Base-by-base conservation (phyloP, 331 rosid species). In the Stylosanthes scabra region DNA sequence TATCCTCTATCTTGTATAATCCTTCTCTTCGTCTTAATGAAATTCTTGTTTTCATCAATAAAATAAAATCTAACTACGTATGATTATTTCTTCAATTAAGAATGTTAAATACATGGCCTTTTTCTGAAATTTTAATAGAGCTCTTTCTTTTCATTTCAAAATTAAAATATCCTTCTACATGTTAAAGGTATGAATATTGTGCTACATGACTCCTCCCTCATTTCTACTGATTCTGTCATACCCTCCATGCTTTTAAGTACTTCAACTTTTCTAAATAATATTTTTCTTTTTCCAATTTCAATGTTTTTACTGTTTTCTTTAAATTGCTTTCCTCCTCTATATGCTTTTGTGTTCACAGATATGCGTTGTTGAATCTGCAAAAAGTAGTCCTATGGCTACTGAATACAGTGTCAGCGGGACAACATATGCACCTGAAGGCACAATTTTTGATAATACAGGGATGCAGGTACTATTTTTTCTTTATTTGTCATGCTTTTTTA, bases 391-490 rank as follows among this genome's bases (percentile, higher is more conserved):
- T 74, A 60, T 76, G 52, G 86, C 90, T 75, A 74, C 90, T 3
- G 99, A 94, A 79, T 94, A 85, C 86, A 77, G 75, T 74, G 90
- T 91, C 78, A 88, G 92, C 27, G 99, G 99, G 70, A 88, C 99
- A 56, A 94, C 99, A 66, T 94, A 84, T 66, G 89, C 97, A 63
- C 99, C 99, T 7, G 96, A 91, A 75, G 99, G 99, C 63, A 70
- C 46, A 70, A 87, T 94, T 68, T 87, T 81, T 84, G 92, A 90
- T 79, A 77, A 71, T 82, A 49, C 73, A 40, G 97, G 93, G 71
- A 71, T 64, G 51, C 97, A 85, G 99, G 99, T 94, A 81, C 54
- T 42, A 14, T 44, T 77, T 69, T 67, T 68, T 15, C 56, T 37
- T 62, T 63, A 6, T 61, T 74, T 68, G 7, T 77, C 34, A 3